Conservation (phyloP, 768 basidiomycete genomes). For the Pulveroboletus sp. region DNA sequence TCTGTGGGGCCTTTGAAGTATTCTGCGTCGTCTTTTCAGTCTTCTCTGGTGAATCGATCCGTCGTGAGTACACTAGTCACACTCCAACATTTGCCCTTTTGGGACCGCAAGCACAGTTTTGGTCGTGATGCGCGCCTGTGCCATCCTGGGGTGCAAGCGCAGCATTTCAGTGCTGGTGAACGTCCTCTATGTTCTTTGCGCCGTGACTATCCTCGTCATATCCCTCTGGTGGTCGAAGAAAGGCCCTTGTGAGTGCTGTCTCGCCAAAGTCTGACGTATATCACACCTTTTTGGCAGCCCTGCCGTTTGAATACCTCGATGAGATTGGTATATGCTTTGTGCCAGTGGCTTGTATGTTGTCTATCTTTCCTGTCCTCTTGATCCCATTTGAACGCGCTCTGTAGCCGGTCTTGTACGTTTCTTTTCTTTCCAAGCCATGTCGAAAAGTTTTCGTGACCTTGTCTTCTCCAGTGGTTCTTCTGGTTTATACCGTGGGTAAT, state of each 20-base stretch:
- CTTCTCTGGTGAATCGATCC: conserved; percentile 19
- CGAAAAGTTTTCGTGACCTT: background rate
- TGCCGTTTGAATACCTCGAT: conserved; percentile 5
- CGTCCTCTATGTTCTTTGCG: conserved; percentile 11
- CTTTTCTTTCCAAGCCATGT: background rate
- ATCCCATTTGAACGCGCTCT: background rate
- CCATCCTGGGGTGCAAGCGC: conserved; percentile 15
- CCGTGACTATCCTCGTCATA: background rate
- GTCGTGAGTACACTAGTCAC: conserved; percentile 11
- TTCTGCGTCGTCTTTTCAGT: conserved; percentile 1
- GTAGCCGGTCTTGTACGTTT: conserved; percentile 10
- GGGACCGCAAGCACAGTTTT: conserved; percentile 12
- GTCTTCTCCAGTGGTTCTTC: conserved; percentile 8
- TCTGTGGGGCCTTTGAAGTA: conserved; percentile 8
- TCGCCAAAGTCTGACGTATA: background rate
- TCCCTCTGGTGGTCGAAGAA: background rate
- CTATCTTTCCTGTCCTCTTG: background rate
- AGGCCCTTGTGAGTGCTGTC: background rate
- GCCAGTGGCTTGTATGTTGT: conserved; percentile 9
- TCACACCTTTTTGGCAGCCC: background rate
- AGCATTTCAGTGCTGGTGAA: background rate
- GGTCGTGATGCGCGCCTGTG: conserved; percentile 23
- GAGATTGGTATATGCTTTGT: conserved; percentile 11
- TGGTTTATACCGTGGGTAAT: conserved; percentile 12
- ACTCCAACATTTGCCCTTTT: background rate